These are phyloP conservation scores for Huntiella moniliformis DNA, from an alignment of 2,329 filamentous ascomycete species.

Conservation along the genomic window DNA sequence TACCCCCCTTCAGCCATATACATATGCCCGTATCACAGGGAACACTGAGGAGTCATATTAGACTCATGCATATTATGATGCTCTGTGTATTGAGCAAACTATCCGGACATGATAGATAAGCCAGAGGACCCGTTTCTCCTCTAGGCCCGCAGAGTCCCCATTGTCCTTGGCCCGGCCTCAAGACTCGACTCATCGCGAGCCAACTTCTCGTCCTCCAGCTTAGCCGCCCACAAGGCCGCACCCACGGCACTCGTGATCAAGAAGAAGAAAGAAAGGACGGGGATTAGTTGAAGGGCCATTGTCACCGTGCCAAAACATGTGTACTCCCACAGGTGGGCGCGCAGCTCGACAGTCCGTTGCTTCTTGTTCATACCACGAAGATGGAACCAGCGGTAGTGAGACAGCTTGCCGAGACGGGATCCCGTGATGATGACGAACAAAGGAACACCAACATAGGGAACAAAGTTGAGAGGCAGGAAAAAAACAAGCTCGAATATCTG, in stretches of 20 bases:
- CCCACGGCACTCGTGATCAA: slow-evolving; percentile 72
- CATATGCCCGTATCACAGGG: too few relatives aligned
- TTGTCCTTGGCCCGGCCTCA: not conserved
- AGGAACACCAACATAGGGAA: slow-evolving; percentile 66
- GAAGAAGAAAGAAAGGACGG: slow-evolving; percentile 84
- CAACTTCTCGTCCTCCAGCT: slow-evolving; percentile 44
- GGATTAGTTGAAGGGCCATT: slow-evolving; percentile 70
- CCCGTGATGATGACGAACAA: slow-evolving; percentile 80
- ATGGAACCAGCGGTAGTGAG: slow-evolving; percentile 82
- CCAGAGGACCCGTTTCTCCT: not conserved
- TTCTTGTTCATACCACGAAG: slow-evolving; percentile 56
- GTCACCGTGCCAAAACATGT: slow-evolving; percentile 84
- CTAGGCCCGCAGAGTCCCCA: not conserved
- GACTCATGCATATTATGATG: too few relatives aligned
- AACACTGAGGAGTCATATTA: too few relatives aligned
- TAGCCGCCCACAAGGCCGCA: slow-evolving; percentile 68
- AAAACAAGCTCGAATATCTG: slow-evolving; percentile 74
- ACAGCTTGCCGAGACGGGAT: slow-evolving; percentile 67
- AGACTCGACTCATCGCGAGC: not conserved
- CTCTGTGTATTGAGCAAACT: too few relatives aligned
- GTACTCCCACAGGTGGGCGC: slow-evolving; percentile 57
- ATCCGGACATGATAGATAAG: too few relatives aligned
- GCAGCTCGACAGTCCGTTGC: slow-evolving; percentile 52
- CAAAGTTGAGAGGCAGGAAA: slow-evolving; percentile 66
- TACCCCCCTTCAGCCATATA: too few relatives aligned